Evolutionary conservation across 306 rosid genomes (phyloP).

Genomic region (Echinosophora koreensis): DNA sequence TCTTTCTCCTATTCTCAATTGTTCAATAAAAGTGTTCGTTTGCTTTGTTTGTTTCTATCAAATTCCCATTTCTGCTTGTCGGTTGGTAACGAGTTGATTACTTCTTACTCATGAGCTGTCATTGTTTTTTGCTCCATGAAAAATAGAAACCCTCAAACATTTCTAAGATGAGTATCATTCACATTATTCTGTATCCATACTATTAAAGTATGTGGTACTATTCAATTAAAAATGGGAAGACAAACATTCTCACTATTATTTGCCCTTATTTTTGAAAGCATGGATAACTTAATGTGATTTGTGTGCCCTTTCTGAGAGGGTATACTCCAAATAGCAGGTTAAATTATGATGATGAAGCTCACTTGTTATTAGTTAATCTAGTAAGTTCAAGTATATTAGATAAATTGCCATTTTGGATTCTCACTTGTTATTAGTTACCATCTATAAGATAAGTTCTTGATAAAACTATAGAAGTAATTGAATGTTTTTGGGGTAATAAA

Average conservation of each 20-base stretch:
- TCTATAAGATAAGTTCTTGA: constrained; percentile 4
- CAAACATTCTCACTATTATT: neutral
- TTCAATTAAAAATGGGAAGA: constrained; percentile 18
- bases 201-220: neutral
- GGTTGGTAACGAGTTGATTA: neutral
- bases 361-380: constrained; percentile 20
- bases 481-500: constrained; percentile 7
- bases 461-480: constrained; percentile 14
- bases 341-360: constrained; percentile 6
- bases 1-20: too few species aligned
- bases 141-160: neutral
- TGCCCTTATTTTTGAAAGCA: constrained; percentile 12
- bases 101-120: neutral
- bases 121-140: neutral
- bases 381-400: neutral
- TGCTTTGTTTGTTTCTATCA: too few species aligned
- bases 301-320: neutral
- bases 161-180: neutral
- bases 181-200: constrained; percentile 14
- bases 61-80: too few species aligned
- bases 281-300: constrained; percentile 7
- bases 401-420: neutral
- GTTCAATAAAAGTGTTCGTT: too few species aligned
- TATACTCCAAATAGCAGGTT: neutral
- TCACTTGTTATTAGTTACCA: constrained; percentile 1